Evolutionary conservation across 345 rosid genomes (phyloP).

Genomic region (Corymbia maculata): DNA sequence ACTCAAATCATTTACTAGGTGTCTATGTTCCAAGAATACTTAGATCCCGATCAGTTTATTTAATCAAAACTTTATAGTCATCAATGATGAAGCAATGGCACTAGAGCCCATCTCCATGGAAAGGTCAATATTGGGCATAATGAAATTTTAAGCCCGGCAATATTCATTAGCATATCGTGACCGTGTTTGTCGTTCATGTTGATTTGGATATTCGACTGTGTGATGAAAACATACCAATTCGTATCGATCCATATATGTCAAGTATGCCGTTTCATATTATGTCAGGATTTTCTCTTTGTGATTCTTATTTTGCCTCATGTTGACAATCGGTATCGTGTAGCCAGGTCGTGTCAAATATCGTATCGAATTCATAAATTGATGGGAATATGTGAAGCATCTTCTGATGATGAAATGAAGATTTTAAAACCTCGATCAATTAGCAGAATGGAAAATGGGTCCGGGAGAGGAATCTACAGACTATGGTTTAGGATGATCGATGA

Average conservation of each 20-base stretch:
- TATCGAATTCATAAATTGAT: neutral
- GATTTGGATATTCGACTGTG: too few relatives aligned
- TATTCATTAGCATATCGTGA: neutral
- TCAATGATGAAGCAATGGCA: neutral
- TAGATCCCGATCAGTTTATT: neutral
- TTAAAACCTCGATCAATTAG: neutral
- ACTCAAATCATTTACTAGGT: neutral
- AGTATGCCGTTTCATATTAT: neutral
- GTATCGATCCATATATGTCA: rapidly evolving
- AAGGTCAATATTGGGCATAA: neutral
- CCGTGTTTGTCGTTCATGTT: rapidly evolving
- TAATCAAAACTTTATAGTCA: neutral
- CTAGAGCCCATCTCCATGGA: neutral
- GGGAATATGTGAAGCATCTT: neutral
- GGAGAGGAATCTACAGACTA: neutral
- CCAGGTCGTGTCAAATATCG: neutral
- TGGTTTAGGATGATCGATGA: neutral
- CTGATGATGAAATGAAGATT: neutral
- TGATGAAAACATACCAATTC: neutral
- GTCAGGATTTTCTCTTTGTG: neutral
- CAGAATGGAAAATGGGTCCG: neutral
- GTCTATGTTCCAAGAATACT: neutral
- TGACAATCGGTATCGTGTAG: neutral
- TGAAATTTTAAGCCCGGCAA: neutral
- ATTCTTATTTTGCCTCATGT: neutral